Evolutionary conservation across 441 rosid species (phyloP), one percentile per base, ranked within the genome.

Genomic region (Lepidium campestre): DNA sequence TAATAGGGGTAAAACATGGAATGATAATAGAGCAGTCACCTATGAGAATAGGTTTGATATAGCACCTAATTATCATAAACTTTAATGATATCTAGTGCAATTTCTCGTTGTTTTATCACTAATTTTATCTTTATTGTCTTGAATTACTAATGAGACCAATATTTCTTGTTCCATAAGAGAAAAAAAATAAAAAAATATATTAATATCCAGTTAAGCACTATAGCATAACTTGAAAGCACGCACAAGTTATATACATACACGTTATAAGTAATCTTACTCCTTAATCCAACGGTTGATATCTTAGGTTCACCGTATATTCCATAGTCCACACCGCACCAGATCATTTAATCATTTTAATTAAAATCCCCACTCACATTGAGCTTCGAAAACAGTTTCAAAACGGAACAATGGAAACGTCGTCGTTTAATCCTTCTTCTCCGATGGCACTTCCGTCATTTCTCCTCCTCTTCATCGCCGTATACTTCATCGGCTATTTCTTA

Each of bases 401-500:
- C 62, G 11, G 12, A 13, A 37, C 14, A 4, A 74, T 74, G 77
- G 73, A 48, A 40, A 74, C 77, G 60, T 1, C 70, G 29, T 47
- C 65, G 65, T 62, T 62, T 41, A n/a, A 0, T 10, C 36, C 37
- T 18, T 41, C 49, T 67, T 68, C 60, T n/a, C 55, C 73, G 61
- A 55, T 70, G 23, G 66, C 58, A 23, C 62, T 83, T 6, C 65
- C 72, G 6, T 23, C 78, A n/a, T 88, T 80, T 72, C 77, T 88
- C 76, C 46, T 68, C 27, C 49, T 81, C 44, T 90, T 92, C 72
- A 48, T 75, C 52, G 25, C 22, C 65, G 49, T 80, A 2, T 85
- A 90, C 39, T 58, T 86, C 19, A 34, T 81, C 31, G 87, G 82
- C 4, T 85, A 79, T 75, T 77, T 78, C 19, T 31, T 76, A 2